Conservation (phyloP, 768 basidiomycete species). For the Cystobasidium tubakii region DNA sequence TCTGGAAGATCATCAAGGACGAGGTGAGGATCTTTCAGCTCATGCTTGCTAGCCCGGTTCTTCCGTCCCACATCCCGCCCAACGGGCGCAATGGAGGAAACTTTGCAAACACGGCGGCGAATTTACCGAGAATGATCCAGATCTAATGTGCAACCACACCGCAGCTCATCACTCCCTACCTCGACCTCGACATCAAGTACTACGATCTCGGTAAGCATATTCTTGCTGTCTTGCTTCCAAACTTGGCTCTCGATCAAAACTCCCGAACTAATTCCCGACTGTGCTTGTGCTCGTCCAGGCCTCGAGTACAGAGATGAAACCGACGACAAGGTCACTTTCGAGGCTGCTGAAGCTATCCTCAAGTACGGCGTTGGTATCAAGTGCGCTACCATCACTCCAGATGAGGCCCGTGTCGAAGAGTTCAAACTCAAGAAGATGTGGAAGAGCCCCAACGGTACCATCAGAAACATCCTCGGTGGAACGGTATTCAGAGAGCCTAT, state of each 20-base stretch:
- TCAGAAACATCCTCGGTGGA: slow-evolving; percentile 88
- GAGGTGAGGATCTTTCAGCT: slow-evolving; percentile 58
- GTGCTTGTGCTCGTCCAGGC: slow-evolving; percentile 50
- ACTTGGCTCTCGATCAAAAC: background rate
- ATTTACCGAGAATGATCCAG: background rate
- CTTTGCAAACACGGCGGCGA: background rate
- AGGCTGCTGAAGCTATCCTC: slow-evolving; percentile 88
- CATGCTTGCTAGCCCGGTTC: background rate
- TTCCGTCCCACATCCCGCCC: background rate
- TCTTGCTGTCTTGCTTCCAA: background rate
- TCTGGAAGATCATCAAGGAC: slow-evolving; percentile 51
- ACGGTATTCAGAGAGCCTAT: slow-evolving; percentile 98
- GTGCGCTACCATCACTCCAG: slow-evolving; percentile 98
- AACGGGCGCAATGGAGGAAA: background rate
- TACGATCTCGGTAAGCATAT: slow-evolving; percentile 69
- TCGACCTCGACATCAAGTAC: slow-evolving; percentile 95
- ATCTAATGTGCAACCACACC: background rate
- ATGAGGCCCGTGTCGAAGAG: slow-evolving; percentile 78
- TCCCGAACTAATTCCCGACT: background rate
- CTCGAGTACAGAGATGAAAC: slow-evolving; percentile 86
- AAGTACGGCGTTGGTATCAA: slow-evolving; percentile 96
- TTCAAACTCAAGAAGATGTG: slow-evolving; percentile 96
- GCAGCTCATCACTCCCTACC: slow-evolving; percentile 88
- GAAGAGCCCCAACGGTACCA: slow-evolving; percentile 88
- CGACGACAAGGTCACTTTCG: slow-evolving; percentile 83